These are phyloP conservation scores for Globisporangium apiculatum DNA, from an alignment of 352 stramenopile genomes.

Conservation along the genomic window DNA sequence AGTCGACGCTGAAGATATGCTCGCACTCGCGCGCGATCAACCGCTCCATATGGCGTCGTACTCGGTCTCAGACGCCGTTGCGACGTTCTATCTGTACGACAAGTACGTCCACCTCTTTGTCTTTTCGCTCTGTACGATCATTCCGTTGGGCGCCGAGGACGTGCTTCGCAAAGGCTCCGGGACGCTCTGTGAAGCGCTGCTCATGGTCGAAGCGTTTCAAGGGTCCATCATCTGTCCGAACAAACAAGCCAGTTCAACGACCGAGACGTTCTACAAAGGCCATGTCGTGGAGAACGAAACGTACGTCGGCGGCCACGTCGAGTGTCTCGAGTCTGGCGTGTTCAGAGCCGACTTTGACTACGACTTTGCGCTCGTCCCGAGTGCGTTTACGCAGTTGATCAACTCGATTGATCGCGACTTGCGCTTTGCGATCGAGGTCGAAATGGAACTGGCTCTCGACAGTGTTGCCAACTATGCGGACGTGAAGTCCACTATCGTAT, in stretches of 20 bases:
- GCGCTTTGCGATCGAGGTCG: conserved; percentile 94
- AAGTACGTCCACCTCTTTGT: conserved; percentile 99
- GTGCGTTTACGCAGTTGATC: conserved; percentile 93
- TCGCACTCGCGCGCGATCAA: conserved; percentile 91
- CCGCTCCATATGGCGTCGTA: conserved; percentile 98
- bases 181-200: conserved; percentile 97
- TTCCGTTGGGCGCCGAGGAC: conserved; percentile 96
- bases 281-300: conserved; percentile 97
- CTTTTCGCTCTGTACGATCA: conserved; percentile 99
- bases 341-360: conserved; percentile 98
- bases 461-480: conserved; percentile 89
- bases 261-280: conserved; percentile 86
- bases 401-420: conserved; percentile 97
- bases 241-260: conserved; percentile 89
- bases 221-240: conserved; percentile 98
- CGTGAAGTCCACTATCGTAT: conserved; percentile 88
- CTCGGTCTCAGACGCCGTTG: conserved; percentile 99
- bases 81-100: conserved; percentile 99
- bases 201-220: conserved; percentile 98
- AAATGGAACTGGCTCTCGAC: conserved; percentile 83
- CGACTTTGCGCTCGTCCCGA: conserved; percentile 94
- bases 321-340: conserved; percentile 97
- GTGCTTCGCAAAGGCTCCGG: conserved; percentile 95
- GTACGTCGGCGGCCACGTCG: conserved; percentile 99
- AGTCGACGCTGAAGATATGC: conserved; percentile 99